Evolutionary conservation across 1,284 basidiomycete species (phyloP), one percentile per base, ranked within the genome.

Genomic region (Sanguinoderma infundibulare): DNA sequence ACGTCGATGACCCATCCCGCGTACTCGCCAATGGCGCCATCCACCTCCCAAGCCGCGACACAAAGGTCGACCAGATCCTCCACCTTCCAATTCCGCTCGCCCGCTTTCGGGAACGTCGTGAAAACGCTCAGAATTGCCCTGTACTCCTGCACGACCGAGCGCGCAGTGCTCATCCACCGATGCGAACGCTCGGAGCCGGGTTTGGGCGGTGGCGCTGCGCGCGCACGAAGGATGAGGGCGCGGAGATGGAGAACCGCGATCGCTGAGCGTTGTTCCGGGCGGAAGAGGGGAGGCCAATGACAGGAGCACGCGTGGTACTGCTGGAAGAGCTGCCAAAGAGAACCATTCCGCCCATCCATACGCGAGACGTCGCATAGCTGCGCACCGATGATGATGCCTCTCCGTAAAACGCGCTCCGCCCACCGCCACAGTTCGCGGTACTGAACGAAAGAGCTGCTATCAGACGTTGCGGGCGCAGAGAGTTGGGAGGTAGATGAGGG

Each of bases 1-100:
- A 90, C 89, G 71, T 92, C 90, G 60, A 91, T 81, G 20, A 90
- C 84, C 92, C 91, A 93, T 30, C 82, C 82, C 0, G 84, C 83
- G 64, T 84, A 82, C 42, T 85, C 85, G 15, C 83, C 82, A 14
- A 79, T 74, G 4, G 81, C 82, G 10, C 91, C 90, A 55, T 83
- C 79, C 0, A 83, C 82, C 70, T 94, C 87, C 95, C 95, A 97
- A 2, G 91, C 81, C 0, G 87, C 88, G 5, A 96, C 88, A 63
- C 88, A 90, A 8, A 92, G 78, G 71, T 96, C 94, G 2, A 91
- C 87, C 68, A 98, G 92, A 67, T 92, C 87, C 65, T 95, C 90
- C 5, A 98, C 94, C 61, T 85, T 86, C 26, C 77, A 66, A 70
- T 98, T 98, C 58, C 87, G 79, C 67, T 94, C 83, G 2, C 95